Base-by-base conservation (phyloP, 2,329 filamentous ascomycete species). In the Fusarium sp. region DNA sequence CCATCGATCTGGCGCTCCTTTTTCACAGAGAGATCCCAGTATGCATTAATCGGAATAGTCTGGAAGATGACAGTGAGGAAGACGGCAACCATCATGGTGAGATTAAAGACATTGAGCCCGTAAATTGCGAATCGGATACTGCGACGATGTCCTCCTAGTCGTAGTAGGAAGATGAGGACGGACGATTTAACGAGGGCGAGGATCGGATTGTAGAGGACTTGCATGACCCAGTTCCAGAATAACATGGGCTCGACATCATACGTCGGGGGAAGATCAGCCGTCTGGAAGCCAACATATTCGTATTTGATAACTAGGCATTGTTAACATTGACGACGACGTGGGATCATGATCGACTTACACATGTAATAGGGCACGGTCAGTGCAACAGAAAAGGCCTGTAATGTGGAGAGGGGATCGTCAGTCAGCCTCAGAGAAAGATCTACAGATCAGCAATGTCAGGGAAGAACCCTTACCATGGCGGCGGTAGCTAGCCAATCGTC, bases 81-180 rank as follows among this genome's bases (percentile, higher is more conserved):
- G 4, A 84, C 80, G 25, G 81, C 79, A 6, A 83, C 75, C 67
- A 81, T 79, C 30, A 77, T 41, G 1, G 60, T 41, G 3, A 77
- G 30, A 2, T 84, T 80, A 20, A 80, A 73, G 0, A 78, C 52
- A 64, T 85, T 86, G 65, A 84, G 67, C 18, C 68, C 67, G 74
- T 83, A 78, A 59, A 84, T 66, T 27, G 64, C 20, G 67, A 67
- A 76, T 56, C 59, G 66, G 11, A 77, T 77, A 18, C 68, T 70
- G 35, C 80, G 77, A 3, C 78, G 25, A 71, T 80, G 30, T 65
- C 75, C 83, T 78, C 39, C 82, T 77, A 58, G 83, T 2, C 84
- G 84, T n/a, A 85, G 79, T 14, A 87, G 80, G 70, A 87, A 86
- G 20, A 87, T 70, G 6, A 87, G 80, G 25, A 86, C 79, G 0